These are phyloP conservation scores for Rostrohypoxylon terebratum DNA, from an alignment of 495 filamentous ascomycete genomes.

Conservation along the genomic window DNA sequence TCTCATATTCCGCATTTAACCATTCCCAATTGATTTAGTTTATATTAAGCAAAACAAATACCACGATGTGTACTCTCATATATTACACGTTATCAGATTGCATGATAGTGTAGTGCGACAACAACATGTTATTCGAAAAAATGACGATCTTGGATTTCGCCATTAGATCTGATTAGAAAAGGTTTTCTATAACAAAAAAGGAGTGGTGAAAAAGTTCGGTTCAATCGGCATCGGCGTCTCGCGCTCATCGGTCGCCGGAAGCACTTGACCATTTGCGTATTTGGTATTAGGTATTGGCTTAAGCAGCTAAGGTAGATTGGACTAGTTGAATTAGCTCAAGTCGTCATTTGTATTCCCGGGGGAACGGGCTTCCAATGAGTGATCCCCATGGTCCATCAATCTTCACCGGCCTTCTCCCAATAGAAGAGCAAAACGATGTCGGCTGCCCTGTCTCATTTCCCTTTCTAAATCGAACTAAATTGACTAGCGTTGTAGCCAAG, in stretches of 20 bases:
- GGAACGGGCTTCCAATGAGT: constrained; percentile 25
- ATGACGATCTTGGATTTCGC: constrained; percentile 14
- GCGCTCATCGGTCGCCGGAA: constrained; percentile 17
- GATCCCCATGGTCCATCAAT: constrained; percentile 1
- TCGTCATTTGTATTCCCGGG: constrained; percentile 33
- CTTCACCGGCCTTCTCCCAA: constrained; percentile 21
- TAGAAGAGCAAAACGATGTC: constrained; percentile 5
- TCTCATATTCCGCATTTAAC: background rate
- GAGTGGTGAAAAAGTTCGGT: constrained; percentile 6
- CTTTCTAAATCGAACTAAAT: background rate
- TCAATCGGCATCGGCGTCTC: constrained; percentile 37
- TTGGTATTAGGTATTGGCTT: no score
- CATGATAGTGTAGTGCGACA: constrained; percentile 14
- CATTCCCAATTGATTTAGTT: background rate
- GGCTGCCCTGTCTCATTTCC: constrained; percentile 4
- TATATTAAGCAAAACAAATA: background rate
- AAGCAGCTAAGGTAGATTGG: background rate
- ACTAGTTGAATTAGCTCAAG: background rate
- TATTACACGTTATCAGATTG: constrained; percentile 1
- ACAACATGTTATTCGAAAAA: constrained; percentile 11
- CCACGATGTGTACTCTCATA: background rate
- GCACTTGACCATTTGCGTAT: constrained; percentile 8
- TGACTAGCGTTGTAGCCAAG: constrained; percentile 39
- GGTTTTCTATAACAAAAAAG: background rate
- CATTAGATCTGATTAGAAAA: constrained; percentile 3